Base-by-base conservation (phyloP, 352 stramenopile genomes). In the Globisporangium ultimum region DNA sequence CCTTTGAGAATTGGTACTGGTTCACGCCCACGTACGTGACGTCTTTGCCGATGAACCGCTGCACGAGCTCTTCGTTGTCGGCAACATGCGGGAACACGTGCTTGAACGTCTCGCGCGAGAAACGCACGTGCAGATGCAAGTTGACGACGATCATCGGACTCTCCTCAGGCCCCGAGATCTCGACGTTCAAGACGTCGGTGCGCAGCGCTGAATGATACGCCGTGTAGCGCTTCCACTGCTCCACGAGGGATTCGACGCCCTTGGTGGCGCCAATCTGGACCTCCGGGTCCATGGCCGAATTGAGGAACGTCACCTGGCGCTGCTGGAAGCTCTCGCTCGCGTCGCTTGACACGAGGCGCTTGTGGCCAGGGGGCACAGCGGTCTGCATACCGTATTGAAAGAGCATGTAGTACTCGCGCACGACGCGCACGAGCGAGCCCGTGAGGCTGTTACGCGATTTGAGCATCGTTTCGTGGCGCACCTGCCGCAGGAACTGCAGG, bases 51-150 rank as follows among this genome's bases (percentile, higher is more conserved):
- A 86, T 51, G 22, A 87, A 70, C 41, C 68, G 72, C 20, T 60
- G 42, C 17, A 80, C 48, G 24, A 85, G 70, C 52, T 71, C 67
- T 47, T 82, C 66, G 53, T 89, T 76, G 49, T 74, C n/a, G 0
- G 66, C 64, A 22, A 76, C 71, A 34, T 91, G 81, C 10, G 80
- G 81, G 56, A 88, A 91, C 17, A 91, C 60, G 38, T 81, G 28
- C 17, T 74, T 55, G 43, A 91, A 76, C 3, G 81, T 89, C 2
- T 63, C 66, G 8, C 53, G 63, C 15, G 76, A 88, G 53, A 86
- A 74, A 11, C 76, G 68, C 12, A 84, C 71, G 48, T 72, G 66
- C 60, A 91, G 59, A 47, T 80, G 58, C 20, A 67, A 72, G 41
- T 59, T 67, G 24, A 75, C 76, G 8, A 73, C 72, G 21, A 84